These are phyloP conservation scores for Tephrocybe sp. DNA, from an alignment of 768 basidiomycete species.

Conservation along the genomic window DNA sequence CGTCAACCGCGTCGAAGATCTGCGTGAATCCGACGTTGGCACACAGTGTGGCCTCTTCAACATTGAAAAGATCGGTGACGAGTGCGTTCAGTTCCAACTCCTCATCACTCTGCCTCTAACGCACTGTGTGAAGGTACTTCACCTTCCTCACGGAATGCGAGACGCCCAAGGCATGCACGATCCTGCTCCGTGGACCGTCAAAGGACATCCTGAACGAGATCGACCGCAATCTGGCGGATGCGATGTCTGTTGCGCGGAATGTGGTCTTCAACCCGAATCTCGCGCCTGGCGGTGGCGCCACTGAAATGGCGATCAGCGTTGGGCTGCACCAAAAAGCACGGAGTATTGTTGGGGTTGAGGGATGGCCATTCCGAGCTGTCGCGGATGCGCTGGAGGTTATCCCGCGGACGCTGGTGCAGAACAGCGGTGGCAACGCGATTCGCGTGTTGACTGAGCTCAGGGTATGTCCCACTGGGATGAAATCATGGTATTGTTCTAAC, in stretches of 20 bases:
- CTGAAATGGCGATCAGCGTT: slow-evolving; percentile 96
- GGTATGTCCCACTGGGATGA: slow-evolving; percentile 46
- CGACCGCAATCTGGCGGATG: slow-evolving; percentile 95
- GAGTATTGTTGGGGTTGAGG: slow-evolving; percentile 83
- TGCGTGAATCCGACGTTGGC: slow-evolving; percentile 90
- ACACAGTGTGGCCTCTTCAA: slow-evolving; percentile 95
- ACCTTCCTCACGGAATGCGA: slow-evolving; percentile 93
- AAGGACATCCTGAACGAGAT: slow-evolving; percentile 99
- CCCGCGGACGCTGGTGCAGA: slow-evolving; percentile 92
- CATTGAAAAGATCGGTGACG: slow-evolving; percentile 96
- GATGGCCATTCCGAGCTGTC: slow-evolving; percentile 89
- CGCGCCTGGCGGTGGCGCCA: slow-evolving; percentile 96
- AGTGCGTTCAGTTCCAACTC: slow-evolving; percentile 42
- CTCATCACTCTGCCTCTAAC: background rate
- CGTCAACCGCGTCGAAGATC: slow-evolving; percentile 93
- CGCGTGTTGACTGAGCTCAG: slow-evolving; percentile 90
- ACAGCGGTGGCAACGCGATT: slow-evolving; percentile 94
- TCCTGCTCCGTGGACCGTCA: slow-evolving; percentile 94
- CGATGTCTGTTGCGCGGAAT: slow-evolving; percentile 96
- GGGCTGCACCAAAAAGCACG: slow-evolving; percentile 80
- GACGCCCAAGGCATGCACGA: slow-evolving; percentile 94
- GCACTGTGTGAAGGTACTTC: slow-evolving; percentile 63
- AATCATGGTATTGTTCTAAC: slow-evolving; percentile 4
- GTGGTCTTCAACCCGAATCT: slow-evolving; percentile 94
- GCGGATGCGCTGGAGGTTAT: slow-evolving; percentile 98